Evolutionary conservation across 148 eudicot species (phyloP), one percentile per base, ranked within the genome.

Genomic region (Simmondsia chinensis): DNA sequence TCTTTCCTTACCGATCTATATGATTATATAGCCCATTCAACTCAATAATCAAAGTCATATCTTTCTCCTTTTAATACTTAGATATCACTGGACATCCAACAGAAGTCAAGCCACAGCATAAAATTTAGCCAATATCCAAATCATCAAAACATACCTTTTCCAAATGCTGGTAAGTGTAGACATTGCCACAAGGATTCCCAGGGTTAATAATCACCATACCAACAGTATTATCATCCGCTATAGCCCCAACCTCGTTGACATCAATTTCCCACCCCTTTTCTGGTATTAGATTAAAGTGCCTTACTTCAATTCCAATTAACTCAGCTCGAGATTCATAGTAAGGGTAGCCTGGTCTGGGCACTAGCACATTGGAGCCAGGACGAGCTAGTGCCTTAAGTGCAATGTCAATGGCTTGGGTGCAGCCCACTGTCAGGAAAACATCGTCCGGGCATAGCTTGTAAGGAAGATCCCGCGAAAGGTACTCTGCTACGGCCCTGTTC

Each of bases 161-260:
- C 48, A 81, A 43, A 50, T 80, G 89, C 9, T 72, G 49, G 38
- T 47, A 37, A 4, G 77, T 52, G 54, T 63, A 78, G 20, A 85
- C 95, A 69, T 61, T 80, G 7, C 95, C 95, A 62, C 85, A 77
- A 1, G 95, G 95, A 63, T 85, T 85, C 6, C 89, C 95, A 10
- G 95, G 95, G 62, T 80, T 85, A 18, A 80, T 61, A 31, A 85
- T 47, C 39, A 72, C 78, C 55, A 85, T 77, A 16, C 89, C 95
- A n/a, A 75, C 77, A 15, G 89, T 85, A 26, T 75, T 77, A 20
- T 70, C 83, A 75, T 85, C 77, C n/a, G 83, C 80, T 2, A 80
- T 46, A 37, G 74, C 60, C 62, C 70, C 76, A 4, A 85, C 66
- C 2, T 51, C 57, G 34, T 68, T 64, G 23, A 85, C 76, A 53